Base-by-base conservation (phyloP, 306 rosid species). In the Gastrolobium villosum region DNA sequence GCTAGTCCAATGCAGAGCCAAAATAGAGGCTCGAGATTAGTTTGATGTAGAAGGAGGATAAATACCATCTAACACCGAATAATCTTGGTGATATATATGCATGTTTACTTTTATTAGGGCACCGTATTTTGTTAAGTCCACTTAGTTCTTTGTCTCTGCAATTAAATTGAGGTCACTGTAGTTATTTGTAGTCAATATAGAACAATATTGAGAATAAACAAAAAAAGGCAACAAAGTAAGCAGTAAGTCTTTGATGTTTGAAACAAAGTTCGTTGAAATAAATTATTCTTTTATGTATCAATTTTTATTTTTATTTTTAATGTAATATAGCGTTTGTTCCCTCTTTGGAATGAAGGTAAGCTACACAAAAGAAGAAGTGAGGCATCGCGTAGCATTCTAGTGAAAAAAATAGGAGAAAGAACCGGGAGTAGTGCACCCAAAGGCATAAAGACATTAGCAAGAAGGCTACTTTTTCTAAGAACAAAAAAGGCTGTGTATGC, bases 321-420 rank as follows among this genome's bases (percentile, higher is more conserved):
- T 11, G 1, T 10, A 46, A 46, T 4, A 66, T 68, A 48, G 40
- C 4, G 64, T 40, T 44, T 57, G 3, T 74, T 81, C 80, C 80
- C 31, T 30, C 14, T 81, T 81, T 30, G 80, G 80, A 81, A 81
- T 74, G 80, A 67, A 57, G 72, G 72, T 28, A 75, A 81, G 48
- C 76, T 81, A 81, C 15, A 48, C 56, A 59, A 20, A 10, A 48
- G 69, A 54, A 54, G 80, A 57, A 48, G 77, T 28, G 65, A 74
- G 76, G 65, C 13, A 56, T 66, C 7, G 3, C 3, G 65, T 48
- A 63, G 54, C 82, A 76, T 76, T 76, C 63, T 70, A 15, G 56
- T 62, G 84, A 81, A 82, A 77, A 55, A 5, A 68, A 74, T 48
- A 73, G 75, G 65, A 76, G 55, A 71, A 53, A 52, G 66, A 62